Evolutionary conservation across 352 stramenopile species (phyloP), one percentile per base, ranked within the genome.

Genomic region (Thalassiosira ordinaria): DNA sequence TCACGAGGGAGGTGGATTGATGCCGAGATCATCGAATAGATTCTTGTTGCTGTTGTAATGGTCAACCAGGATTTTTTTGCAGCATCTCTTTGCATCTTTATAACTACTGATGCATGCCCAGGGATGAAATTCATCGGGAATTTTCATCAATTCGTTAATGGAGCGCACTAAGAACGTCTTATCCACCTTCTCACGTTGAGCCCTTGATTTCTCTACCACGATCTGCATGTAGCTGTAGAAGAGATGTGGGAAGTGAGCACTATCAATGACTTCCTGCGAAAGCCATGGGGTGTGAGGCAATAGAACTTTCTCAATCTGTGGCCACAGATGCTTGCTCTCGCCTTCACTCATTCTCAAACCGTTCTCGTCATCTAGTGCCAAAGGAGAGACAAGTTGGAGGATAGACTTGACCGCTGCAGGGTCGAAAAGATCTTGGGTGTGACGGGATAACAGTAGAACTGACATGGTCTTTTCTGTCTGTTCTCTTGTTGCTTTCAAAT

Each of bases 401-500:
- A 56, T 16, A 5, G 18, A 26, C 22, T 56, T 56, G 22, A 56
- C 47, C n/a, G n/a, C 47, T 16, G 47, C 7, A 27, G 29, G n/a
- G 22, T 56, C 47, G 13, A 56, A 56, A 4, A 56, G 22, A 56
- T 56, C 47, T 29, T 26, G 2, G 47, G 47, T 56, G 47, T 31
- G 2, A 11, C 2, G 7, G 18, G 3, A 27, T 20, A 47, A 8
- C 47, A 56, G 29, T 31, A 56, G n/a, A 31, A 20, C 18, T 8
- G 18, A 11, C 16, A 56, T 27, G 1, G 13, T 31, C 13, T 56
- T 31, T 14, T 31, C 47, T 8, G 29, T 31, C 13, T 5, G 7
- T 29, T 56, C 22, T 56, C 16, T 14, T 4, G 47, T 16, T 56
- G 22, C 11, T 31, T 6, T 6, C 6, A 56, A 20, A 16, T 29